Conservation (phyloP, 1,284 basidiomycete species). For the Cystobasidium slooffiae region DNA sequence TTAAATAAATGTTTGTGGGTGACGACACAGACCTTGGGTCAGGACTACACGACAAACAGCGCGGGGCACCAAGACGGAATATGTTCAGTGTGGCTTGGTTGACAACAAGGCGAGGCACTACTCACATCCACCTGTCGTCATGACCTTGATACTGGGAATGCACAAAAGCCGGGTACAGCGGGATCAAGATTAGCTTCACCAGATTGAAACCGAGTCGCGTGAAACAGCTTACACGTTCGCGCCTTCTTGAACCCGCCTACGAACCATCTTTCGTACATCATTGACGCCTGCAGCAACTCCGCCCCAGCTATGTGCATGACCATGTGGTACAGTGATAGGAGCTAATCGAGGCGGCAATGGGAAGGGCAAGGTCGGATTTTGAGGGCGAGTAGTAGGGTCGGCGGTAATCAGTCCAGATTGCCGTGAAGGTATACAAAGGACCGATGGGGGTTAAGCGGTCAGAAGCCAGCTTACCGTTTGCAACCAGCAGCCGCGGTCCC, state of each 20-base stretch:
- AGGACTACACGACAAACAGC: not conserved
- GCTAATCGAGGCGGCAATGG: not conserved
- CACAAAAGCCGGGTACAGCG: not conserved
- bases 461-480: conserved; percentile 12
- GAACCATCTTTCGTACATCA: conserved; percentile 16
- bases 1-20: not conserved
- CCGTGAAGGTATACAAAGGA: not conserved
- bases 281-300: conserved; percentile 23
- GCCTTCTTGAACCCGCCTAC: conserved; percentile 2
- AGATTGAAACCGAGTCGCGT: no score
- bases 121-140: conserved; percentile 27
- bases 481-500: conserved; percentile 25
- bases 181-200: no score
- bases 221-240: conserved; percentile 9
- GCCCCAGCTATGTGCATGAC: conserved; percentile 22
- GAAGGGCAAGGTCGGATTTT: not conserved
- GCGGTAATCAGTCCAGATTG: not conserved
- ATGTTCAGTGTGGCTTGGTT: no score
- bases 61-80: not conserved
- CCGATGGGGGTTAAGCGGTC: not conserved
- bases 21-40: not conserved
- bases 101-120: not conserved
- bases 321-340: conserved; percentile 22
- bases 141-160: conserved; percentile 20
- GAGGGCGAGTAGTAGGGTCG: not conserved